These are phyloP conservation scores for Cordyceps pruinosa DNA, from an alignment of 2,329 filamentous ascomycete species.

Conservation along the genomic window DNA sequence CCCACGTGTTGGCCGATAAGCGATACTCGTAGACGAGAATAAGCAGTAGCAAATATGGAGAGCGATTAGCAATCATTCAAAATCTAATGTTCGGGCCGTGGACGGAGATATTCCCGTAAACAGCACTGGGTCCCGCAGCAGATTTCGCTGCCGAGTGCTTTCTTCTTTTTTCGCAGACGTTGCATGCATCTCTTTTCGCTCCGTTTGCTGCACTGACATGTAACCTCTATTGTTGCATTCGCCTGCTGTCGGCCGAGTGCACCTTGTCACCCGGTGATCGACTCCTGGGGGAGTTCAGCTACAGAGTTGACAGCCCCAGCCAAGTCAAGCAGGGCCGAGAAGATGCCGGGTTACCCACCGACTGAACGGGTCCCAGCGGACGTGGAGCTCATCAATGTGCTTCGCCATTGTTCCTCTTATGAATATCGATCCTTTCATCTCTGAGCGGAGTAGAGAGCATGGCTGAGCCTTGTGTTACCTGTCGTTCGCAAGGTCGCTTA, in stretches of 20 bases:
- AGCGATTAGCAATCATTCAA: neutral
- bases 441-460: neutral
- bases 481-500: neutral
- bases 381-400: no score
- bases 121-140: neutral
- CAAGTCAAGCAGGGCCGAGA: neutral
- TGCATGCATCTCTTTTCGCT: neutral
- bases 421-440: neutral
- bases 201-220: neutral
- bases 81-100: neutral
- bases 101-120: neutral
- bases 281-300: neutral
- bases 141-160: neutral
- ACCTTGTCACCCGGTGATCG: neutral
- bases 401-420: neutral
- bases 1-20: neutral
- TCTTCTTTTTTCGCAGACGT: neutral
- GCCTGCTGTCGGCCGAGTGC: neutral
- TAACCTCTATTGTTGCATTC: neutral
- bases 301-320: neutral
- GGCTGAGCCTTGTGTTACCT: neutral
- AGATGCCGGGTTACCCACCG: neutral
- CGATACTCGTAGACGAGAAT: neutral
- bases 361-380: neutral
- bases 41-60: neutral